phyloP scores from a whole-genome alignment of 2,329 filamentous ascomycete genomes.

The Hypomyces perniciosus region DNA sequence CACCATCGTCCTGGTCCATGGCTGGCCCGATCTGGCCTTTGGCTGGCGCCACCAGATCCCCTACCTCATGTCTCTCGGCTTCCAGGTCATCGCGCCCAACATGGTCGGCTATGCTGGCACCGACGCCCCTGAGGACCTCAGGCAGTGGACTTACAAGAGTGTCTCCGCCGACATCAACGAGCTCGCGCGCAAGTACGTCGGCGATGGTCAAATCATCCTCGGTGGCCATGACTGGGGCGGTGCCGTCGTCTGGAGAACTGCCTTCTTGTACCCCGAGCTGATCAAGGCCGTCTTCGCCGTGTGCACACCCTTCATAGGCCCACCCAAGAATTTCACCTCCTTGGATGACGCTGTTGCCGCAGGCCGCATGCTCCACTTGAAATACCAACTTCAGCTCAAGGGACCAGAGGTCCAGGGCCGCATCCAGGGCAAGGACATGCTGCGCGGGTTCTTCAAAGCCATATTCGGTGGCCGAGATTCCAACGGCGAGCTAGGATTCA shows the following conservation, averaged over 20 bases:
- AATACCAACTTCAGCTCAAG: constrained; percentile 77
- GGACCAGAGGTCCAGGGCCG: constrained; percentile 58
- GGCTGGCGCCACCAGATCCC: constrained; percentile 92
- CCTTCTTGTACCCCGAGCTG: constrained; percentile 66
- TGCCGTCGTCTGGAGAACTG: constrained; percentile 65
- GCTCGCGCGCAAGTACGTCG: constrained; percentile 53
- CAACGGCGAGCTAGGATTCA: constrained; percentile 52
- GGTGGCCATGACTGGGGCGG: constrained; percentile 95
- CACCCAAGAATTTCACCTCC: constrained; percentile 45
- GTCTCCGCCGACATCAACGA: constrained; percentile 69
- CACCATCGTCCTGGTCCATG: constrained; percentile 58
- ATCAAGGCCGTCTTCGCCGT: constrained; percentile 71
- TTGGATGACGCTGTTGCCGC: constrained; percentile 54
- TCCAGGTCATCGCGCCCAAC: constrained; percentile 78
- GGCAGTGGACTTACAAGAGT: constrained; percentile 64
- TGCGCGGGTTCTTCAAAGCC: constrained; percentile 64
- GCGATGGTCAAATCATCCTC: constrained; percentile 59
- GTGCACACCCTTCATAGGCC: constrained; percentile 67
- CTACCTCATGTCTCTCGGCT: constrained; percentile 60
- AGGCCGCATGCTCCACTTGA: constrained; percentile 59
- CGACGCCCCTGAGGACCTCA: constrained; percentile 56
- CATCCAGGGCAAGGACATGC: constrained; percentile 52
- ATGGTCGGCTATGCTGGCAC: constrained; percentile 82
- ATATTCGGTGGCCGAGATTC: constrained; percentile 62
- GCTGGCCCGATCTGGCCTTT: constrained; percentile 76